Conservation (phyloP, 2,329 filamentous ascomycete genomes). For the Ophiostoma ulmi region DNA sequence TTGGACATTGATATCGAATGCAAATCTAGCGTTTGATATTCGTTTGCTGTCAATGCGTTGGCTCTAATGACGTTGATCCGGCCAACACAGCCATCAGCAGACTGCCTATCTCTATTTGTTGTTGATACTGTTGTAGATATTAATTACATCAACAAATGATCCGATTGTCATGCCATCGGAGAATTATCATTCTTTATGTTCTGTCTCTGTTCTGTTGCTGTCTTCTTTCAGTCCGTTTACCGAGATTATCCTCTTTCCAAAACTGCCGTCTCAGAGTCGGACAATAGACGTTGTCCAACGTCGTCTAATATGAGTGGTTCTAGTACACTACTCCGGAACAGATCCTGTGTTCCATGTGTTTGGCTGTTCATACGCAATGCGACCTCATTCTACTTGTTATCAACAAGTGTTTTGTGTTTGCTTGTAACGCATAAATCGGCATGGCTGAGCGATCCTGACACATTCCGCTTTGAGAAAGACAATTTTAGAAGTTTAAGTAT, state of each 20-base stretch:
- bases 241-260: not conserved
- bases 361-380: not conserved
- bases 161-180: conserved; percentile 9
- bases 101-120: not conserved
- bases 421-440: conserved; percentile 18
- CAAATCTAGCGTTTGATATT: not conserved
- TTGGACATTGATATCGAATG: not conserved
- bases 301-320: not conserved
- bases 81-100: not conserved
- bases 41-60: not conserved
- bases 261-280: conserved; percentile 9
- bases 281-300: not conserved
- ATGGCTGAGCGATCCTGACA: conserved; percentile 20
- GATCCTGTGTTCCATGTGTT: conserved; percentile 8
- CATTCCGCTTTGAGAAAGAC: not conserved
- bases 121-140: too few species aligned
- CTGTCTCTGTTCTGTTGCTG: not conserved
- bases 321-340: not conserved
- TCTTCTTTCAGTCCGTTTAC: not conserved
- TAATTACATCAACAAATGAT: not conserved
- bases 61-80: not conserved
- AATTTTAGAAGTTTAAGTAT: not conserved
- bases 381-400: not conserved
- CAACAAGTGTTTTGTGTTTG: not conserved
- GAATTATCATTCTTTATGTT: not conserved